Conservation (phyloP, 139 green algal genomes). For the Coelastrella sp. region DNA sequence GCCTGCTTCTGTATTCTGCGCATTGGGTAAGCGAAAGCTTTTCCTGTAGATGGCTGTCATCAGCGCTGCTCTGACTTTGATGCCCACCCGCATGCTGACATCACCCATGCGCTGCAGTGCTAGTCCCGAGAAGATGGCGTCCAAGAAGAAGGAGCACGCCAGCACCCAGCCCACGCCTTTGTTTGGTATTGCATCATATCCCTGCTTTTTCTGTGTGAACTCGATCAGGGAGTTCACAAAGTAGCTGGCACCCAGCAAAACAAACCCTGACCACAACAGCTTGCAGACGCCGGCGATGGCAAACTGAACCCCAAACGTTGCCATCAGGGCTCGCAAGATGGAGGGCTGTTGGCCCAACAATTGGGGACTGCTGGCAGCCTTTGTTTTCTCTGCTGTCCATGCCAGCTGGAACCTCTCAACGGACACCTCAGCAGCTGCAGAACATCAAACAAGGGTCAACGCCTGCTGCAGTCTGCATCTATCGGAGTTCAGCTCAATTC, state of each 20-base stretch:
- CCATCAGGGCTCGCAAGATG: slow-evolving; percentile 51
- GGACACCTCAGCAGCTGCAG: slow-evolving; percentile 50
- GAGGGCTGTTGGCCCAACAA: slow-evolving; percentile 39
- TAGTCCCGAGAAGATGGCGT: slow-evolving; percentile 70
- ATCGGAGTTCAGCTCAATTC: background rate
- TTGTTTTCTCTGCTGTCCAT: slow-evolving; percentile 46
- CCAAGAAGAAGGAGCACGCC: slow-evolving; percentile 68
- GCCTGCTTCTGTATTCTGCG: slow-evolving; percentile 9
- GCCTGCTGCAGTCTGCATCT: no score
- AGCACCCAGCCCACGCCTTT: slow-evolving; percentile 75
- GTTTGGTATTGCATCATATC: slow-evolving; percentile 43
- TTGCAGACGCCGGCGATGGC: slow-evolving; percentile 60
- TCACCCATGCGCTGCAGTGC: slow-evolving; percentile 77
- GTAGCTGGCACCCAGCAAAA: slow-evolving; percentile 63
- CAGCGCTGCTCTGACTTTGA: slow-evolving; percentile 58
- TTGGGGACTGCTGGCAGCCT: no score
- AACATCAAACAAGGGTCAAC: background rate
- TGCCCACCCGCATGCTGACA: slow-evolving; percentile 62
- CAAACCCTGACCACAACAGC: slow-evolving; percentile 56
- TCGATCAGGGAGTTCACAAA: slow-evolving; percentile 55
- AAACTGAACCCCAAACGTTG: slow-evolving; percentile 56
- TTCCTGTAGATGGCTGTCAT: slow-evolving; percentile 70
- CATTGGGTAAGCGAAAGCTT: slow-evolving; percentile 56
- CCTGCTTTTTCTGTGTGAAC: slow-evolving; percentile 46
- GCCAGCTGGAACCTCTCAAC: slow-evolving; percentile 47